Conservation (phyloP, 805 yeast genomes). For the Candida nitratophila region DNA sequence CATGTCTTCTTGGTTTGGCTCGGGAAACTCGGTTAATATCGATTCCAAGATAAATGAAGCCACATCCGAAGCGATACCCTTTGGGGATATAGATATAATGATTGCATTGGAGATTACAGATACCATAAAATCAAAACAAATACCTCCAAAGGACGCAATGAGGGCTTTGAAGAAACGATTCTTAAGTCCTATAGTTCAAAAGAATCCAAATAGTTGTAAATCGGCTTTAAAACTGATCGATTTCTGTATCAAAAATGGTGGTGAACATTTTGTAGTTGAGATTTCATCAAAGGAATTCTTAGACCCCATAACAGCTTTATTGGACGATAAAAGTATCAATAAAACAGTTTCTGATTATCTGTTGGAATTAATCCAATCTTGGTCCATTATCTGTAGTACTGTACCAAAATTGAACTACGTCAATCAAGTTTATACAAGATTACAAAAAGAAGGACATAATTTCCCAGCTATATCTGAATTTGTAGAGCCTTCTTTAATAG, state of each 20-base stretch:
- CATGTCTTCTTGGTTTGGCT: slow-evolving; percentile 48
- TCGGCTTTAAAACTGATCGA: slow-evolving; percentile 75
- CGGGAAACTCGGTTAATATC: slow-evolving; percentile 29
- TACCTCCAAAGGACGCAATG: slow-evolving; percentile 79
- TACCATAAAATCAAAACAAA: slow-evolving; percentile 71
- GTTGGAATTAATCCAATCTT: slow-evolving; percentile 61
- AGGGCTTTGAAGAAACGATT: slow-evolving; percentile 72
- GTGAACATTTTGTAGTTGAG: slow-evolving; percentile 74
- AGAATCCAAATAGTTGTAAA: slow-evolving; percentile 75
- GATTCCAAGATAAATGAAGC: slow-evolving; percentile 68
- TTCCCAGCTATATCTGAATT: slow-evolving; percentile 49
- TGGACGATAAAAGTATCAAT: slow-evolving; percentile 26
- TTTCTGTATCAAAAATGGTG: slow-evolving; percentile 88
- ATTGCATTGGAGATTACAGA: slow-evolving; percentile 81
- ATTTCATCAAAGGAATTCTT: slow-evolving; percentile 79
- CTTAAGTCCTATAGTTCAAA: slow-evolving; percentile 39
- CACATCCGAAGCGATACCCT: slow-evolving; percentile 84
- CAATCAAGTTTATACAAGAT: slow-evolving; percentile 48
- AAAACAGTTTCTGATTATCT: slow-evolving; percentile 52
- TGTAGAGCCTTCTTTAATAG: slow-evolving; percentile 51
- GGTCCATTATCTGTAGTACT: slow-evolving; percentile 69
- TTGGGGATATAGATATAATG: slow-evolving; percentile 76
- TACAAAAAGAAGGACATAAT: slow-evolving; percentile 54
- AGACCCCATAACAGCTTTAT: slow-evolving; percentile 58
- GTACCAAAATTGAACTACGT: slow-evolving; percentile 63